These are phyloP conservation scores for Eutypa lata DNA, from an alignment of 2,329 filamentous ascomycete genomes.

Conservation along the genomic window DNA sequence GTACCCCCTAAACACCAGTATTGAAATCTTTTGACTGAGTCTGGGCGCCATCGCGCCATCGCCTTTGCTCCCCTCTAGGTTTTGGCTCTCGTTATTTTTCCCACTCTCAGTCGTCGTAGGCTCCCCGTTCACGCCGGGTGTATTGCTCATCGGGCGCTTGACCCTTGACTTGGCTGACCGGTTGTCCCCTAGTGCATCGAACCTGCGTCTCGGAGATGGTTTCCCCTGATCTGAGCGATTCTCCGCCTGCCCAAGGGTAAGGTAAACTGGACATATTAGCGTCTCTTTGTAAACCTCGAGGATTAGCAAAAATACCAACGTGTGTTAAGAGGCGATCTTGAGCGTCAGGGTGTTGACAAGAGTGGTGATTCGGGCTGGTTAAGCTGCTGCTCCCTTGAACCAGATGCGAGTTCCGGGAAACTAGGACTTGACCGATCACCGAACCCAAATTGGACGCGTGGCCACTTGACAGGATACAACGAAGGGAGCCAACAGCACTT, in stretches of 20 bases:
- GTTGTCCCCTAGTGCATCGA: not conserved
- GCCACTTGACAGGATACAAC: not conserved
- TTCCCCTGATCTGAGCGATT: not conserved
- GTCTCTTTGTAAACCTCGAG: not conserved
- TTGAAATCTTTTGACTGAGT: not conserved
- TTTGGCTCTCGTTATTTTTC: not conserved
- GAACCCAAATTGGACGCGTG: not conserved
- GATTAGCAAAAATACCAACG: not conserved
- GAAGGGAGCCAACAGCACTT: not conserved
- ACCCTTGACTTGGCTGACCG: not conserved
- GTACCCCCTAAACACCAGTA: not conserved
- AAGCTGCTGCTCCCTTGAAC: not conserved
- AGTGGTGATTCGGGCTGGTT: not conserved
- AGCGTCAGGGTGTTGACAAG: not conserved
- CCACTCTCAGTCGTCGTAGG: not conserved
- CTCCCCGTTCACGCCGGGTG: not conserved
- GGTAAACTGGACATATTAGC: not conserved
- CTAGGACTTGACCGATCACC: not conserved
- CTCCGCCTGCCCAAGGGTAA: too few species aligned
- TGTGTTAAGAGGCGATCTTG: not conserved
- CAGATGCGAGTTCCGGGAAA: not conserved
- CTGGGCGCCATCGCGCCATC: not conserved
- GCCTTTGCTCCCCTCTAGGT: not conserved
- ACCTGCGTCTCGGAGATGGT: not conserved
- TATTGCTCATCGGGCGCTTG: not conserved